Evolutionary conservation across 768 basidiomycete genomes (phyloP), one percentile per base, ranked within the genome.

Genomic region (Serendipita indica): DNA sequence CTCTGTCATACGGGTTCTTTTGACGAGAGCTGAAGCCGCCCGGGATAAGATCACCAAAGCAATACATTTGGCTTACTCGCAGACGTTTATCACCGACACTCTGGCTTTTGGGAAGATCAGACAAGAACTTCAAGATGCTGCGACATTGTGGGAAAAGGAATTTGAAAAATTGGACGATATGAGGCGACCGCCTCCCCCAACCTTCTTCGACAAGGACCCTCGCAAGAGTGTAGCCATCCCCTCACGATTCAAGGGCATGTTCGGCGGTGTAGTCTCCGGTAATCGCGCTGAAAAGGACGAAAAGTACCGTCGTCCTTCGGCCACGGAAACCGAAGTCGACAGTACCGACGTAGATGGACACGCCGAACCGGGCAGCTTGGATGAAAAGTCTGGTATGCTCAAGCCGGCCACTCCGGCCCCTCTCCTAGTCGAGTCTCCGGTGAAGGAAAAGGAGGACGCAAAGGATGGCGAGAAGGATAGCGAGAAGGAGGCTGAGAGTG

Each of bases 101-200:
- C 77, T 94, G 39, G 87, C 84, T 34, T 76, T 93, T 56, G 97
- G 92, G 62, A 80, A 80, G 63, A 86, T 92, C 3, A 82, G 92
- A 49, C 82, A 86, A 0, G 83, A 82, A 61, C 77, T 92, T 45
- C 94, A 97, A 72, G 90, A 94, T 64, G 86, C 85, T 68, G 89
- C 94, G 46, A 89, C 94, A 14, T 88, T 86, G n/a, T 97, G 93
- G 89, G 92, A 99, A 69, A 80, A 80, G 62, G 91, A 97, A 67
- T 91, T 94, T 63, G 86, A 90, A 64, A 80, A 82, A 57, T 75
- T 97, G 28, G 49, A 54, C 25, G 75, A 75, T 59, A 73, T 73
- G 65, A 61, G 65, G 1, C 59, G 57, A 39, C 34, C 54, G 20
- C 39, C 59, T 16, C 33, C 58, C 33, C 30, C 59, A 25, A 58